These are phyloP conservation scores for Tolypocladium tundrense DNA, from an alignment of 2,329 filamentous ascomycete genomes.

Conservation along the genomic window DNA sequence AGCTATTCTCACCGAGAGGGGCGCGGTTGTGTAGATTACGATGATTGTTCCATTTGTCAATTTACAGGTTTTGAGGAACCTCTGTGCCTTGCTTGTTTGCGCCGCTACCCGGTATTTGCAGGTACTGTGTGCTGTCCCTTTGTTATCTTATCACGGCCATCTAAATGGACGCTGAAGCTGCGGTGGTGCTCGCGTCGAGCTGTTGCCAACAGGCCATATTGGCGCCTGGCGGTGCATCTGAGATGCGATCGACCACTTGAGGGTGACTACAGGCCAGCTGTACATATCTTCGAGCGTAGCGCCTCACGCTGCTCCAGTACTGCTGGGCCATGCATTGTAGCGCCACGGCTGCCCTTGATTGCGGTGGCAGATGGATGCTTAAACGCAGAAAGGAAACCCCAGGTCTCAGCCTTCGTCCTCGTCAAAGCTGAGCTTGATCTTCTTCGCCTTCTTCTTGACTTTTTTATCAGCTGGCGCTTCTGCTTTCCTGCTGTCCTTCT, in stretches of 20 bases:
- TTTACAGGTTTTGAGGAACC: conserved; percentile 20
- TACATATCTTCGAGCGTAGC: not conserved
- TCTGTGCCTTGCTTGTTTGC: conserved; percentile 7
- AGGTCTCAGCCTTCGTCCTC: conserved; percentile 40
- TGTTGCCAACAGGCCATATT: too few relatives aligned
- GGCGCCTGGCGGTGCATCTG: not conserved
- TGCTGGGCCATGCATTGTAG: not conserved
- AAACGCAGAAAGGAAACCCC: not conserved
- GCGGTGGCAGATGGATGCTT: not conserved
- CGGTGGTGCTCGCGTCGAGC: not conserved
- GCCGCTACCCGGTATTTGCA: not conserved
- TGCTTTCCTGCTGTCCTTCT: conserved; percentile 5
- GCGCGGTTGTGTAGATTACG: conserved; percentile 31
- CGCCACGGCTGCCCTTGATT: not conserved
- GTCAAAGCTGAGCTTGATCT: conserved; percentile 59
- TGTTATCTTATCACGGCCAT: not conserved
- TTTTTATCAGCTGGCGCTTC: conserved; percentile 19
- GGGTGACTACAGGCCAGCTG: not conserved
- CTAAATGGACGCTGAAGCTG: not conserved
- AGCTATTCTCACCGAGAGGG: conserved; percentile 9
- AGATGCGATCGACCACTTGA: not conserved
- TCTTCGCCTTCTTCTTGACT: conserved; percentile 46
- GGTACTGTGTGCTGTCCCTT: not conserved
- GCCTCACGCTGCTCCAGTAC: not conserved
- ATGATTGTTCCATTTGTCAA: conserved; percentile 24